phyloP scores from a whole-genome alignment of 2,329 filamentous ascomycete genomes.

The Xylaria sp. region DNA sequence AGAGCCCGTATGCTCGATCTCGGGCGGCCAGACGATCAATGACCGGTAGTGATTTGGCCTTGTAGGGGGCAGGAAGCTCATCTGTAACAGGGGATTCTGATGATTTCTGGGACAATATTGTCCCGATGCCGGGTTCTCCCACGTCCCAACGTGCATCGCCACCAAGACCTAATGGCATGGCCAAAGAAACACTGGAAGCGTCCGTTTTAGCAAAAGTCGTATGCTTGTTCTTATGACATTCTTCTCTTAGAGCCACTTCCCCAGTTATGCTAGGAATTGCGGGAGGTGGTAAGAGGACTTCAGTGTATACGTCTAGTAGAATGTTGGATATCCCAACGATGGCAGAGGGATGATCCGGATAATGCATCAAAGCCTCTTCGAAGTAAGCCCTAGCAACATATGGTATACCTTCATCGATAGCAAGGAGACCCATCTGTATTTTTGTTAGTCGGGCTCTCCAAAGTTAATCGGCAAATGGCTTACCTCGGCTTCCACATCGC shows the following conservation, averaged over 20 bases:
- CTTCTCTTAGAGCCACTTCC: constrained; percentile 30
- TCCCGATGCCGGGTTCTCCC: constrained; percentile 21
- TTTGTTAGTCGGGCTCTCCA: constrained; percentile 38
- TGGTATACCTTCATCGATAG: constrained; percentile 64
- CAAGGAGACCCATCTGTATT: constrained; percentile 69
- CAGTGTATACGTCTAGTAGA: constrained; percentile 81
- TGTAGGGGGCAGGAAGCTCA: constrained; percentile 58
- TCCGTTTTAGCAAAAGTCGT: constrained; percentile 6
- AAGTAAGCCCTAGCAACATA: constrained; percentile 78
- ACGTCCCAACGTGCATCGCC: constrained; percentile 24
- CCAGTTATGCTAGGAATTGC: constrained; percentile 55
- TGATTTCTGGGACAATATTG: constrained; percentile 20
- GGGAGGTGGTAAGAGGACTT: constrained; percentile 66
- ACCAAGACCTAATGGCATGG: constrained; percentile 55
- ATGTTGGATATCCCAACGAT: constrained; percentile 85
- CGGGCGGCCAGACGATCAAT: constrained; percentile 86
- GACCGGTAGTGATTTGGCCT: constrained; percentile 68
- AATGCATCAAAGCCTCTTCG: constrained; percentile 81
- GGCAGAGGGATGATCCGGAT: constrained; percentile 77
- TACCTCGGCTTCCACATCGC: constrained; percentile 82
- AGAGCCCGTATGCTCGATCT: constrained; percentile 83
- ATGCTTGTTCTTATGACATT: constrained; percentile 21
- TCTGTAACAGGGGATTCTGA: constrained; percentile 41
- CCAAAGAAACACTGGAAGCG: constrained; percentile 44
- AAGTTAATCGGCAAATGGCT: constrained; percentile 39